Evolutionary conservation across 2,329 filamentous ascomycete species (phyloP), one percentile per base, ranked within the genome.

Genomic region (Eutypa lata): DNA sequence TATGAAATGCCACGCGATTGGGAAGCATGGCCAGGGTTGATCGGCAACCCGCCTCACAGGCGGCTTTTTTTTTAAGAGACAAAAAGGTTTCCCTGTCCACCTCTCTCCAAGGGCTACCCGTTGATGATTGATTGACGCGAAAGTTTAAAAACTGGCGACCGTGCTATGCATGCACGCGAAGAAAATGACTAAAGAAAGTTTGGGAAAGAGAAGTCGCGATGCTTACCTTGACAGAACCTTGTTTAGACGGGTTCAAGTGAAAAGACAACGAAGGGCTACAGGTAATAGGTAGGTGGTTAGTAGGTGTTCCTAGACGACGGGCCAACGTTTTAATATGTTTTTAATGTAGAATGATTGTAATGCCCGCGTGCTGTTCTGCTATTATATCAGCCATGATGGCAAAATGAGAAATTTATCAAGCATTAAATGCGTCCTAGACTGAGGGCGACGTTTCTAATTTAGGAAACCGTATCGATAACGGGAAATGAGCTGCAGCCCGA

Each of bases 1-100:
- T 61, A 56, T 47, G 55, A 57, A 35, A 45, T 57, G 55, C 51
- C 56, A 61, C 53, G 54, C 47, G 50, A 28, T 42, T 52, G 48
- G 48, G 51, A 57, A 55, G 55, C 52, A 57, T 53, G 49, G 49
- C 50, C 44, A 31, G 35, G 21, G 53, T 50, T 53, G 53, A 59
- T 56, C 55, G 52, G 48, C 53, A 57, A 45, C 40, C 42, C 22
- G 42, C 42, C 42, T 45, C 21, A 45, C 22, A 45, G 22, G 42
- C 42, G 42, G n/a, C 28, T 51, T 35, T 31, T 37, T 50, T 45
- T 26, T 26, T 16, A 21, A 24, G 54, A 47, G 40, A 57, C 49
- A 51, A 49, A 52, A 47, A 56, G 55, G 53, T 56, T 53, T 56
- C 42, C 42, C 22, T 45, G 42, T 45, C 42, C 8, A 21, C 22